Conservation (phyloP, 2,329 filamentous ascomycete species). For the Fusarium pilosicola region DNA sequence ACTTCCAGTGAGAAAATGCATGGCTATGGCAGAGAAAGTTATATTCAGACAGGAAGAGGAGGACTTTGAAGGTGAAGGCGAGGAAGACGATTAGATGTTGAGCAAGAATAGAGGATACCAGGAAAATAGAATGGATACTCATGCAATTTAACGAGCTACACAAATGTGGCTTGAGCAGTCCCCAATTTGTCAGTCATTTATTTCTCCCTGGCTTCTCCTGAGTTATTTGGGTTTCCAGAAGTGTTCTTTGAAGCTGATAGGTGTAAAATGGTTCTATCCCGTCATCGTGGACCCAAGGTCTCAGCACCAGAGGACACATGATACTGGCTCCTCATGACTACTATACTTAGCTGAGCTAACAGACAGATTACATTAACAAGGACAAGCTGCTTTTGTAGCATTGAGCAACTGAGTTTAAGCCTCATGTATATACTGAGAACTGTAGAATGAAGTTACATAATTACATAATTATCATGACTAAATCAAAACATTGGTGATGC, state of each 20-base stretch:
- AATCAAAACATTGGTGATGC: neutral
- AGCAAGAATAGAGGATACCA: neutral
- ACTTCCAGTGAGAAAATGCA: slow-evolving; percentile 79
- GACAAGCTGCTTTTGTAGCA: too few relatives aligned
- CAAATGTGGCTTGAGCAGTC: neutral
- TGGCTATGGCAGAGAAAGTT: slow-evolving; percentile 90
- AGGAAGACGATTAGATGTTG: slow-evolving; percentile 47
- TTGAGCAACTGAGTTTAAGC: neutral
- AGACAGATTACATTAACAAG: neutral
- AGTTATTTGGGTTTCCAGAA: neutral
- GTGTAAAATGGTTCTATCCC: neutral
- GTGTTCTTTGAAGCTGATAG: neutral
- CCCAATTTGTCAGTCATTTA: neutral
- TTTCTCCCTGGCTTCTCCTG: too few relatives aligned
- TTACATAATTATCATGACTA: neutral
- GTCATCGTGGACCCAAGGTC: neutral
- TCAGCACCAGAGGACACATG: neutral
- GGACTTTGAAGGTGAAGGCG: slow-evolving; percentile 61
- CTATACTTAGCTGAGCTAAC: neutral
- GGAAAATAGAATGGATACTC: neutral
- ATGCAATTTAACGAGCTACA: neutral
- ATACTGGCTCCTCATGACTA: neutral
- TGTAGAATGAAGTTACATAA: neutral
- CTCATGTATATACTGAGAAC: neutral
- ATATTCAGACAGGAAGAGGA: slow-evolving; percentile 78